Evolutionary conservation across 331 rosid species (phyloP), one percentile per base, ranked within the genome.

Genomic region (Malus hybrid): DNA sequence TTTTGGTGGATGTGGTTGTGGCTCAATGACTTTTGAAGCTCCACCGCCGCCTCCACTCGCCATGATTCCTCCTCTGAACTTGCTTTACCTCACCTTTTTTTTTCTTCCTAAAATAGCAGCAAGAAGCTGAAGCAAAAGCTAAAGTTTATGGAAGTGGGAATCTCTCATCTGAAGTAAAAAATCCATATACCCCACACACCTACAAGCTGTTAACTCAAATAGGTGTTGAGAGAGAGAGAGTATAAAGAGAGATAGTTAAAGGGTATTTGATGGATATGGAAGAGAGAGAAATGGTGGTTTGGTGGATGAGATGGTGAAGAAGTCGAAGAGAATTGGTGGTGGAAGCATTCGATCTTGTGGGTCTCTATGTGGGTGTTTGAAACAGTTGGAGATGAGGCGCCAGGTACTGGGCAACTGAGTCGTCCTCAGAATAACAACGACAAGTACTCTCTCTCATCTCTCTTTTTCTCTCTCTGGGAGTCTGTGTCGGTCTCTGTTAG

Each of bases 1-100:
- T 79, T 92, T 94, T 0, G 96, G 90, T 72, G 99, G 99, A 16
- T 94, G 99, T 59, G 99, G 96, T 34, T 89, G 93, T 56, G 99
- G 99, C 80, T 94, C 99, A 61, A 83, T 95, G 8, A 90, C 77
- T 66, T 92, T 92, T 6, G 92, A 85, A n/a, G 87, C 89, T 27
- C 86, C 83, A 31, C 44, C 69, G n/a, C 69, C 69, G 15, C 59
- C 73, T 44, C 61, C 62, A 20, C 93, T 96, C 60, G 99, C 89
- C 99, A 94, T 93, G 65, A 54, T 67, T 31, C 57, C 79, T 60
- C 71, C 62, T 24, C 24, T 76, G 68, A 69, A 60, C 84, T 81
- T 65, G 55, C 76, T 76, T 32, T 66, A 73, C 78, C 76, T 44
- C 64, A 33, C 68, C 89, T 92, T 89, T 24, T 24, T 24, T 24